Percentiles rank a stretch among this genome's conserved stretches.
These are phyloP conservation scores for Pichia sporocuriosa DNA, from an alignment of 805 yeast genomes.

Conservation along the genomic window DNA sequence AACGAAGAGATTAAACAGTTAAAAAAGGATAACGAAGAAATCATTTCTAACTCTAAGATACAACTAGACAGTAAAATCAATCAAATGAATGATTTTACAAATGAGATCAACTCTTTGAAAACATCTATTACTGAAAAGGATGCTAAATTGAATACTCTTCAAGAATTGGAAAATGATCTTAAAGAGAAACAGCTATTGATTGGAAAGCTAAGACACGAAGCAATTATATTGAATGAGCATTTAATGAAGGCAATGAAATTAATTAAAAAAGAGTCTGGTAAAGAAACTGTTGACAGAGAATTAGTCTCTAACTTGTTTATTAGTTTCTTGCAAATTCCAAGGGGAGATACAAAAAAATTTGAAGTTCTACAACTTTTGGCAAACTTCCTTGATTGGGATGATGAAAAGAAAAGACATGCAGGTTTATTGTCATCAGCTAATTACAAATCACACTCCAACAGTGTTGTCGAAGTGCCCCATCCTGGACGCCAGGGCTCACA, in stretches of 20 bases:
- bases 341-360: slow-evolving; percentile 91
- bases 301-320: slow-evolving; percentile 79
- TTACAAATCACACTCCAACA: slow-evolving; percentile 27
- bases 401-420: slow-evolving; percentile 65
- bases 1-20: slow-evolving; percentile 17
- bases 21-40: slow-evolving; percentile 21
- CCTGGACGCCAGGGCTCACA: slow-evolving; percentile 5
- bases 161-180: slow-evolving; percentile 44
- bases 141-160: slow-evolving; percentile 20
- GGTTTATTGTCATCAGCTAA: slow-evolving; percentile 42
- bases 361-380: slow-evolving; percentile 84
- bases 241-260: slow-evolving; percentile 85
- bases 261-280: slow-evolving; percentile 69
- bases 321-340: slow-evolving; percentile 77
- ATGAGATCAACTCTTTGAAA: slow-evolving; percentile 11
- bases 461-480: slow-evolving; percentile 24
- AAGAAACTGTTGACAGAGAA: slow-evolving; percentile 80
- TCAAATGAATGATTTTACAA: slow-evolving; percentile 20
- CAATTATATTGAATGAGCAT: slow-evolving; percentile 89
- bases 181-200: slow-evolving; percentile 70
- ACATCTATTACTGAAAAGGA: slow-evolving; percentile 14
- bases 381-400: slow-evolving; percentile 84
- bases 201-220: slow-evolving; percentile 92
- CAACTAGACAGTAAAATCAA: slow-evolving; percentile 17
- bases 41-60: slow-evolving; percentile 12